Evolutionary conservation across 2,329 filamentous ascomycete species (phyloP).

Genomic region (Alternaria panax): DNA sequence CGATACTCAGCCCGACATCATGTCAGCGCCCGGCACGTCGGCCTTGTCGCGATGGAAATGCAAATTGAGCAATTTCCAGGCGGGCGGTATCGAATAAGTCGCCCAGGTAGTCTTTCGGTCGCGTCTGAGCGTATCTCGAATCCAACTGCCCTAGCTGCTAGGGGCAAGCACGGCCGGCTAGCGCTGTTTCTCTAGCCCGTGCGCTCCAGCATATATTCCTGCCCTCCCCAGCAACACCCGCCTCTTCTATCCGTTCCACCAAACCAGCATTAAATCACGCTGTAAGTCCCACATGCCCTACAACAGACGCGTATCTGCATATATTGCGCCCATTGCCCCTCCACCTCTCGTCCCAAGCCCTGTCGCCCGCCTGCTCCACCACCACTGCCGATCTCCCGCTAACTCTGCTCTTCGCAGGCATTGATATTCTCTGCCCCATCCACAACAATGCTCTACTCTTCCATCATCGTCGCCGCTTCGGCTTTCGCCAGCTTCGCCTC

Average conservation of each 20-base stretch:
- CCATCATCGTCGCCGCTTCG: slow-evolving; percentile 56
- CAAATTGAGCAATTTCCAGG: slow-evolving; percentile 31
- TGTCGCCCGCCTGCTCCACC: slow-evolving; percentile 12
- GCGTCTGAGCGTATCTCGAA: slow-evolving; percentile 38
- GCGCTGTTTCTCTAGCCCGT: slow-evolving; percentile 25
- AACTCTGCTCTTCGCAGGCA: slow-evolving; percentile 40
- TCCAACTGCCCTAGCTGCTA: slow-evolving; percentile 24
- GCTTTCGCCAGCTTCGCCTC: slow-evolving; percentile 56
- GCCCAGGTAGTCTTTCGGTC: slow-evolving; percentile 12
- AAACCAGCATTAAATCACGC: slow-evolving; percentile 24
- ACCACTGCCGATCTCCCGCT: slow-evolving; percentile 32
- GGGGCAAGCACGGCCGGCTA: slow-evolving; percentile 20
- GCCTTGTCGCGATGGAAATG: slow-evolving; percentile 4
- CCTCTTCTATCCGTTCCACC: slow-evolving; percentile 17
- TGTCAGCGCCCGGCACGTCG: slow-evolving; percentile 9
- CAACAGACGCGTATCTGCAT: slow-evolving; percentile 2
- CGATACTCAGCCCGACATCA: not conserved
- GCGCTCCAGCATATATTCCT: slow-evolving; percentile 25
- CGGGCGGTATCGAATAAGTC: slow-evolving; percentile 5
- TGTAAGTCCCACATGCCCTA: slow-evolving; percentile 18
- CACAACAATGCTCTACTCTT: slow-evolving; percentile 57
- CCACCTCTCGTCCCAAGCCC: slow-evolving; percentile 6
- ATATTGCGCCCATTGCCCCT: slow-evolving; percentile 14
- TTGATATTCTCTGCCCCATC: slow-evolving; percentile 44
- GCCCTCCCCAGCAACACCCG: slow-evolving; percentile 24